phyloP scores from a whole-genome alignment of 192 early-diverging fungal genomes.

The Phlyctochytrium planicorne region DNA sequence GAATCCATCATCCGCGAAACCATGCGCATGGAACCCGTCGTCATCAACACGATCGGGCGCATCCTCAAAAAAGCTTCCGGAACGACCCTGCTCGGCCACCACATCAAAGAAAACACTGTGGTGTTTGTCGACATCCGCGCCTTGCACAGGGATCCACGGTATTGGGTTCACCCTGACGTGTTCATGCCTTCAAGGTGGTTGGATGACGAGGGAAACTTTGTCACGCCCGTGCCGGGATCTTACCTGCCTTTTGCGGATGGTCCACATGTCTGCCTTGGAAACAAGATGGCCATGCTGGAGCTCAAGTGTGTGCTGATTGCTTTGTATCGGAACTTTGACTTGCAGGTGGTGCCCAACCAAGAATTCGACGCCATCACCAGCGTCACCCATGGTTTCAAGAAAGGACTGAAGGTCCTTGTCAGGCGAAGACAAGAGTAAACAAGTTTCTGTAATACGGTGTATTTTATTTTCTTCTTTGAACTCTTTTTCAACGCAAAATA shows the following conservation, averaged over 20 bases:
- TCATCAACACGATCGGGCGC: slow-evolving; percentile 10
- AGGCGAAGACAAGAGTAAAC: too few relatives aligned
- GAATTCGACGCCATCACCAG: slow-evolving; percentile 8
- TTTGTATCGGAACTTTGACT: not conserved
- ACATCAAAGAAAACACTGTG: slow-evolving; percentile 11
- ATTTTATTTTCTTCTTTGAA: too few relatives aligned
- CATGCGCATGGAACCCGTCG: slow-evolving; percentile 34
- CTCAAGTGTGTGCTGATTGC: not conserved
- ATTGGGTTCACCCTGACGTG: slow-evolving; percentile 29
- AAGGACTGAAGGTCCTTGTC: slow-evolving; percentile 16
- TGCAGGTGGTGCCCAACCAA: slow-evolving; percentile 15
- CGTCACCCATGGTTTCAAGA: slow-evolving; percentile 21
- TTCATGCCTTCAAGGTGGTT: slow-evolving; percentile 45
- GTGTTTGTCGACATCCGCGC: slow-evolving; percentile 31
- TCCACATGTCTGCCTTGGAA: slow-evolving; percentile 34
- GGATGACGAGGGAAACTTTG: not conserved
- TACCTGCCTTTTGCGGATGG: slow-evolving; percentile 49
- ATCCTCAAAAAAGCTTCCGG: not conserved
- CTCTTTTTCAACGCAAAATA: too few relatives aligned
- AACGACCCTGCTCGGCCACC: slow-evolving; percentile 11
- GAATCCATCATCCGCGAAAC: slow-evolving; percentile 43
- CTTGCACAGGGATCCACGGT: slow-evolving; percentile 29
- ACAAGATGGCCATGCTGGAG: slow-evolving; percentile 2
- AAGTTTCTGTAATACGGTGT: too few relatives aligned
- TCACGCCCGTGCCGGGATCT: slow-evolving; percentile 30